Evolutionary conservation across 169 alveolate species (phyloP).

Genomic region (Perkinsus chesapeaki): DNA sequence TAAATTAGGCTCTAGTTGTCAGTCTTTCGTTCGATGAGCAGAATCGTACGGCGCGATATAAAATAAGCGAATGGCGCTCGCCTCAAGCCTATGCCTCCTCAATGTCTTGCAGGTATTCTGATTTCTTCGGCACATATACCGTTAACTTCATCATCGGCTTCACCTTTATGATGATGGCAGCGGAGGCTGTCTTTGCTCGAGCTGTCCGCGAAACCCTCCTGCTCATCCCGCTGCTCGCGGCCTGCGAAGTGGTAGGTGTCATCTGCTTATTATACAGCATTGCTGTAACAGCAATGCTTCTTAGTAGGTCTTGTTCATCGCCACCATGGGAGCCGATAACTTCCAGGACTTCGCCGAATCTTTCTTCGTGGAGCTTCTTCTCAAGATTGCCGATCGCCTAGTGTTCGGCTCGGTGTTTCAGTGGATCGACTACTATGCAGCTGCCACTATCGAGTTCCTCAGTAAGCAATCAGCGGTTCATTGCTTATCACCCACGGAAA

Average conservation of each 20-base stretch:
- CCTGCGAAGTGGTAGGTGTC: constrained; percentile 4
- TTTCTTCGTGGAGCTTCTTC: constrained; percentile 7
- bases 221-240: not conserved
- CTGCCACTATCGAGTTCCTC: not conserved
- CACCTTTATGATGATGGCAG: not conserved
- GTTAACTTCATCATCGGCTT: constrained; percentile 5
- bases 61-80: too few relatives aligned
- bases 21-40: too few relatives aligned
- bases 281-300: not conserved
- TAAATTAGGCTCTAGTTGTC: too few relatives aligned
- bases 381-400: constrained; percentile 3
- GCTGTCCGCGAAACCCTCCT: constrained; percentile 12
- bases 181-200: not conserved
- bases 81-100: too few relatives aligned
- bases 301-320: not conserved
- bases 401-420: not conserved
- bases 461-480: too few relatives aligned
- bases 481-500: too few relatives aligned
- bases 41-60: too few relatives aligned
- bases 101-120: not conserved
- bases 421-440: not conserved
- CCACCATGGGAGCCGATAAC: constrained; percentile 13
- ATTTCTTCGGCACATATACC: not conserved
- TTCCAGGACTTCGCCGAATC: constrained; percentile 6
- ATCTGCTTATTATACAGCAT: not conserved